These are phyloP conservation scores for Pythium biforme DNA, from an alignment of 352 stramenopile genomes.

Conservation along the genomic window DNA sequence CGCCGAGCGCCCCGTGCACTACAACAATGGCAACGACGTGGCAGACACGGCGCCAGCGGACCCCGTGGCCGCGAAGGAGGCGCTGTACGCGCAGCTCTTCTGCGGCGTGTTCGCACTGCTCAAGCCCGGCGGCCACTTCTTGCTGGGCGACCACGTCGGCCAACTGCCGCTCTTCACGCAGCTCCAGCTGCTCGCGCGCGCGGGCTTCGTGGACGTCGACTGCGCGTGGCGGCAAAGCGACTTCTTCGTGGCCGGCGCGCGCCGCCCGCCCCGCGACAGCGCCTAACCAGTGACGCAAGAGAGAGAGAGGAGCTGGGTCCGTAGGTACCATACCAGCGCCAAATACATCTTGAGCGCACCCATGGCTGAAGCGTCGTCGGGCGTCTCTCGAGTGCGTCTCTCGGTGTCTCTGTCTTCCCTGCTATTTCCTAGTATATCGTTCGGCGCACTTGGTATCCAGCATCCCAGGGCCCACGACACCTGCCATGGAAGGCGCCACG, in stretches of 20 bases:
- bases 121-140: conserved; percentile 55
- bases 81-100: conserved; percentile 58
- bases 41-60: neutral
- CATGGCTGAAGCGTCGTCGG: too few species aligned
- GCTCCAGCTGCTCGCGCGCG: conserved; percentile 46
- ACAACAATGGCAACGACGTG: conserved; percentile 5
- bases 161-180: conserved; percentile 65
- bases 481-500: too few species aligned
- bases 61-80: conserved; percentile 18
- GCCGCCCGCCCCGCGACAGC: conserved; percentile 26
- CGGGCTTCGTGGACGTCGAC: conserved; percentile 74
- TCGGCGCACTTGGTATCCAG: too few species aligned
- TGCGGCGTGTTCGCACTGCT: conserved; percentile 49
- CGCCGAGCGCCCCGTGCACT: conserved; percentile 51
- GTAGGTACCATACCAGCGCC: too few species aligned
- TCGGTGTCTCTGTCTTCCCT: neutral
- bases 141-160: conserved; percentile 75
- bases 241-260: conserved; percentile 69
- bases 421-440: neutral
- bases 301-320: too few species aligned
- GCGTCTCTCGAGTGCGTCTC: too few species aligned
- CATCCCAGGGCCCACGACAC: too few species aligned
- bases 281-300: too few species aligned
- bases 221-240: conserved; percentile 72
- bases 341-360: too few species aligned